phyloP scores from a whole-genome alignment of 148 eudicot species.

The Rhododendron vialii region DNA sequence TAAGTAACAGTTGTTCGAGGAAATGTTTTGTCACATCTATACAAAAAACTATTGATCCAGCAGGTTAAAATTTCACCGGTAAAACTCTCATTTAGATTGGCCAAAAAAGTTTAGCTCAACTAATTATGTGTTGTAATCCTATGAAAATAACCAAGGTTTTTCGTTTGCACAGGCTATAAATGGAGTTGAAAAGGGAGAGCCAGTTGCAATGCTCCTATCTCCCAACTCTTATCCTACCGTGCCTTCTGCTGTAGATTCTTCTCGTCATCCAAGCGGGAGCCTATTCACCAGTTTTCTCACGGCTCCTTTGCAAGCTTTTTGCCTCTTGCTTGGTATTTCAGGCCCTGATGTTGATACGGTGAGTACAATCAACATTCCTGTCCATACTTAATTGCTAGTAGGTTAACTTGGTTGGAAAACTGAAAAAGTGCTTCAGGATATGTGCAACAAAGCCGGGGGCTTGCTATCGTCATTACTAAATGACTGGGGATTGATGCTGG shows the following conservation, averaged over 20 bases:
- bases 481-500: conserved; percentile 59
- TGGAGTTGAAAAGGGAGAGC: conserved; percentile 81
- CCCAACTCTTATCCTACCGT: conserved; percentile 45
- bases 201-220: conserved; percentile 71
- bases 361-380: conserved; percentile 11
- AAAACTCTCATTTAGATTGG: background rate
- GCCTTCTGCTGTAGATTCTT: conserved; percentile 38
- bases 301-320: conserved; percentile 75
- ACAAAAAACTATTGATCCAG: background rate
- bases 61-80: background rate
- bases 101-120: background rate
- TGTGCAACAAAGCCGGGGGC: conserved; percentile 41
- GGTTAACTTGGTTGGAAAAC: conserved; percentile 5
- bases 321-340: conserved; percentile 62
- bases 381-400: background rate
- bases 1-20: background rate
- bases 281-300: conserved; percentile 79
- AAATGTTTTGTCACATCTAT: background rate
- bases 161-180: conserved; percentile 46
- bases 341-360: conserved; percentile 65
- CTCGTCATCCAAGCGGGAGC: conserved; percentile 63
- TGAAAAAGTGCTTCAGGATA: conserved; percentile 44
- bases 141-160: conserved; percentile 15
- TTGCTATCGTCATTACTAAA: conserved; percentile 57
- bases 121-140: background rate